Evolutionary conservation across 169 alveolate genomes (phyloP).

Genomic region (Plasmodium malariae): DNA sequence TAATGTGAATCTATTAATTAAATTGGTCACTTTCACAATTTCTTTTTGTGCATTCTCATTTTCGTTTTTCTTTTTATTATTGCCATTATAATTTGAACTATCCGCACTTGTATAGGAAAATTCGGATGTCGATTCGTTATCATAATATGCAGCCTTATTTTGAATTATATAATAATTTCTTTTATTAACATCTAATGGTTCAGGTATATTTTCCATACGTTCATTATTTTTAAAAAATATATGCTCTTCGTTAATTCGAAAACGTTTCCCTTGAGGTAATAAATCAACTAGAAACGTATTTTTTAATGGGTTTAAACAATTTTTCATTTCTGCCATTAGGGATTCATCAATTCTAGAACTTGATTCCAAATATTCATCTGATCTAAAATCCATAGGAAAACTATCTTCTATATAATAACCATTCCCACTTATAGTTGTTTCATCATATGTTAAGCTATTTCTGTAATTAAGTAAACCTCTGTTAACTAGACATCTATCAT

Average conservation of each 20-base stretch:
- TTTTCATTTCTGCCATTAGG: constrained; percentile 64
- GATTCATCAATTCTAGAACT: constrained; percentile 50
- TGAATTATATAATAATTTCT: constrained; percentile 74
- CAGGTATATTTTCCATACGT: constrained; percentile 77
- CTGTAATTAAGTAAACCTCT: neutral
- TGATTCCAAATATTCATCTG: constrained; percentile 14
- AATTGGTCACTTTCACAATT: constrained; percentile 61
- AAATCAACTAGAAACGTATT: constrained; percentile 73
- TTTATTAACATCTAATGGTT: constrained; percentile 67
- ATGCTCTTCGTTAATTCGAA: constrained; percentile 74
- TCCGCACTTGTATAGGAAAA: constrained; percentile 74
- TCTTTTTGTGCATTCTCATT: constrained; percentile 66
- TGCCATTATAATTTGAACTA: constrained; percentile 50
- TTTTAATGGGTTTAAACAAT: constrained; percentile 66
- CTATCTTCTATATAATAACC: neutral
- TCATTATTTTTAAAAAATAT: constrained; percentile 72
- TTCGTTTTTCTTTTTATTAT: constrained; percentile 36
- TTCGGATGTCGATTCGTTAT: constrained; percentile 52
- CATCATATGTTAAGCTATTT: neutral
- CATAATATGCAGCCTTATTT: constrained; percentile 56
- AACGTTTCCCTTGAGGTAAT: constrained; percentile 74
- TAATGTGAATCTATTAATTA: constrained; percentile 82
- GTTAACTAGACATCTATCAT: neutral
- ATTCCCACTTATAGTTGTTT: neutral
- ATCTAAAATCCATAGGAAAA: neutral